These are phyloP conservation scores for Diutina mesorugosa DNA, from an alignment of 1,139 yeast species.

Conservation along the genomic window DNA sequence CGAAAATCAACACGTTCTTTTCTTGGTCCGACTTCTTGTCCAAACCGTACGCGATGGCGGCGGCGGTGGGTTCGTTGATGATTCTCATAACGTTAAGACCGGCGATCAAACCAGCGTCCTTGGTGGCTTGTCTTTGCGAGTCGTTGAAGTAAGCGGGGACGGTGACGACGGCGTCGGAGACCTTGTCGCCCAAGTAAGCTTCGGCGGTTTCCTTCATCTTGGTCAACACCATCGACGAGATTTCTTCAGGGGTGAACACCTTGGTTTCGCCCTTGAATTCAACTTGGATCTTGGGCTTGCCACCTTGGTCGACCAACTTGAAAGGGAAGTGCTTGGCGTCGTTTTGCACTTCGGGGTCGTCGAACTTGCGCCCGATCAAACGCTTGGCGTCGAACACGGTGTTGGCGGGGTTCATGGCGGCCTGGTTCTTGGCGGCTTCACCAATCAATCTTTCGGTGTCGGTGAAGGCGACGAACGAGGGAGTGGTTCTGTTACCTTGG, in stretches of 20 bases:
- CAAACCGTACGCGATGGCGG: slow-evolving; percentile 52
- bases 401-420: slow-evolving; percentile 39
- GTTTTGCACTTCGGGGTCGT: slow-evolving; percentile 41
- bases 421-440: slow-evolving; percentile 4
- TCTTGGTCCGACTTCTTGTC: slow-evolving; percentile 51
- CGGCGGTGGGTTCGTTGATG: slow-evolving; percentile 52
- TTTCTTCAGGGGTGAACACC: slow-evolving; percentile 53
- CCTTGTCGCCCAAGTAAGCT: slow-evolving; percentile 44
- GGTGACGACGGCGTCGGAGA: slow-evolving; percentile 66
- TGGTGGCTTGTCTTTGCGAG: slow-evolving; percentile 53
- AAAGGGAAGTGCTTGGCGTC: slow-evolving; percentile 57
- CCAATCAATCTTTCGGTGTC: slow-evolving; percentile 41
- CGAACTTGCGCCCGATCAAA: slow-evolving; percentile 53
- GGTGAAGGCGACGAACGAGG: slow-evolving; percentile 53
- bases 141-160: slow-evolving; percentile 55
- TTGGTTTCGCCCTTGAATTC: slow-evolving; percentile 57
- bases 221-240: slow-evolving; percentile 51
- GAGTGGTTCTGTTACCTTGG: slow-evolving; percentile 4
- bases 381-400: slow-evolving; percentile 61
- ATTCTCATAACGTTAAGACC: slow-evolving; percentile 49
- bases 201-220: slow-evolving; percentile 64
- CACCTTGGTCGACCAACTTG: slow-evolving; percentile 41
- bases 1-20: slow-evolving; percentile 85
- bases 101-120: slow-evolving; percentile 51
- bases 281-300: slow-evolving; percentile 49